Base-by-base conservation (phyloP, 75 land plant genomes). In the Cryptomeria japonica region DNA sequence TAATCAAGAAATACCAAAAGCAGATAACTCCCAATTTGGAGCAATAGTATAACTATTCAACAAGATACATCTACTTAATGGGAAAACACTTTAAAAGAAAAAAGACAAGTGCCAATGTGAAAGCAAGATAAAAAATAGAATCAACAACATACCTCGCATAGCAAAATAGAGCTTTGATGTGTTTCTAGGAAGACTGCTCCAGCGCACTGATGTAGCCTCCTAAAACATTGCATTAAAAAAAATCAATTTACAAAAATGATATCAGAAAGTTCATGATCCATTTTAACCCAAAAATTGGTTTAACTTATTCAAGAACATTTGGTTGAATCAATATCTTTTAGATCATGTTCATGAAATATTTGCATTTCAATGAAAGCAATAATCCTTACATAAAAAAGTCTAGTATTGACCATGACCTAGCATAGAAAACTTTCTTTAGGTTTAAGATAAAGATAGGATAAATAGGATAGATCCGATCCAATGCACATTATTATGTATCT, bases 91-190 rank as follows among this genome's bases (percentile, higher is more conserved):
- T 16, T 8, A 9, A 80, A 39, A 80, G 6, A 80, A 19, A n/a
- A 72, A 8, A 15, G 19, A 61, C 0, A 41, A 80, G 3, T 80
- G 83, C 47, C 47, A 41, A 42, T 25, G 44, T 80, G 46, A 80
- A 80, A 39, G 46, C 3, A 22, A 80, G 47, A 80, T 5, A 18
- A 38, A 18, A 32, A 87, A 88, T 16, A 86, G 73, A 87, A n/a
- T 32, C 61, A 78, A n/a, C 72, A 28, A 86, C 93, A 77, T 80
- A 97, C 99, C 92, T 95, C 98, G 91, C 92, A 95, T 87, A 36
- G 99, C 99, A 89, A 94, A 96, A 89, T 91, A 95, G 32, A 96
- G 91, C 89, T 98, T 98, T 19, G 94, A 79, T 16, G 90, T 89
- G 87, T 91, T 98, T 88, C 90, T 93, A 16, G 97, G 98, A 76